These are phyloP conservation scores for Thraustochytrium aureum DNA, from an alignment of 352 stramenopile species.

Conservation along the genomic window DNA sequence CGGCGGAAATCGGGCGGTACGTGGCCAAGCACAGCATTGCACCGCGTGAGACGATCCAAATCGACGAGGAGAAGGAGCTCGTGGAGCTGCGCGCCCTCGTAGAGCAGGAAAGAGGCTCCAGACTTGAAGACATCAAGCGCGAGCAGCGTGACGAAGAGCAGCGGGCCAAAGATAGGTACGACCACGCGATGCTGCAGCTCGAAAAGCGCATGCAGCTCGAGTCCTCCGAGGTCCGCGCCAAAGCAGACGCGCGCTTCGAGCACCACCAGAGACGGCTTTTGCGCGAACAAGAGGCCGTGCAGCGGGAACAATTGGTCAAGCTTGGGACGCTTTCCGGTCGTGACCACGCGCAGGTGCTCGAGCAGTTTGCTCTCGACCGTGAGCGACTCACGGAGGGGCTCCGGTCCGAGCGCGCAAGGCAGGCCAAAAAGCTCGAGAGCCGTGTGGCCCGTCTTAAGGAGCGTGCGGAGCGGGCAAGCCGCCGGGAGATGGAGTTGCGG, in stretches of 20 bases:
- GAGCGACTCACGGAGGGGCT: slow-evolving; percentile 22
- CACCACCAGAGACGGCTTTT: slow-evolving; percentile 17
- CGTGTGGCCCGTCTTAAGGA: slow-evolving; percentile 20
- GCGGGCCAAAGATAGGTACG: neutral
- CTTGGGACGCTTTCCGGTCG: neutral
- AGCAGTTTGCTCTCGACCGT: slow-evolving; percentile 11
- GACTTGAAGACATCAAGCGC: slow-evolving; percentile 7
- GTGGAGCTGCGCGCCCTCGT: slow-evolving; percentile 3
- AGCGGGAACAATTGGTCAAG: slow-evolving; percentile 12
- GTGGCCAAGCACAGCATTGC: slow-evolving; percentile 10
- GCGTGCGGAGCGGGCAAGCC: neutral
- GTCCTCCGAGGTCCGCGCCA: neutral
- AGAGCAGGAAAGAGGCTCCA: slow-evolving; percentile 7
- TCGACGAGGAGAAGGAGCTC: slow-evolving; percentile 5
- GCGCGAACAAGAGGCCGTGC: neutral
- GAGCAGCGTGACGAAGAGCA: slow-evolving; percentile 26
- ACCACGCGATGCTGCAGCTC: slow-evolving; percentile 33
- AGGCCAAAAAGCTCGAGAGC: slow-evolving; percentile 21
- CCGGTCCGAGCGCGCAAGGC: slow-evolving; percentile 17
- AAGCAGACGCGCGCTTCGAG: slow-evolving; percentile 3
- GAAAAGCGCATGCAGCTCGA: neutral
- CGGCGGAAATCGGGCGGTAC: slow-evolving; percentile 21
- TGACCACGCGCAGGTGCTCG: neutral
- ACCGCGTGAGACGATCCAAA: slow-evolving; percentile 9
- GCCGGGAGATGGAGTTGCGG: neutral